These are phyloP conservation scores for Dothistroma pini DNA, from an alignment of 2,329 filamentous ascomycete genomes.

Conservation along the genomic window DNA sequence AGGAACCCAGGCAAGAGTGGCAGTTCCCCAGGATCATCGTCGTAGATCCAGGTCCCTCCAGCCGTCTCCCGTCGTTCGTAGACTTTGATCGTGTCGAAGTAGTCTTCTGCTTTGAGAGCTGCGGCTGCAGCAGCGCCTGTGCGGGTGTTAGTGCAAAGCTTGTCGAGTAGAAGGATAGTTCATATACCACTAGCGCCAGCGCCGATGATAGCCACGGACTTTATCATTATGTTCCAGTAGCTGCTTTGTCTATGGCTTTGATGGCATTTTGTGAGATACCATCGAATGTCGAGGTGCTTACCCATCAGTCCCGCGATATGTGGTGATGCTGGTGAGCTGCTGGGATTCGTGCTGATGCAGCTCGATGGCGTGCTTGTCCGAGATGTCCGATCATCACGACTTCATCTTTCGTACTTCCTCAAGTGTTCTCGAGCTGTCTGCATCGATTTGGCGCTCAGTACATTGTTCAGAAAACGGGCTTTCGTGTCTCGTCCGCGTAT, in stretches of 20 bases:
- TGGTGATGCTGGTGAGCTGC: background rate
- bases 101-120: slow-evolving; percentile 35
- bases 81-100: slow-evolving; percentile 35
- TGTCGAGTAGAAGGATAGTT: background rate
- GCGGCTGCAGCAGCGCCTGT: slow-evolving; percentile 36
- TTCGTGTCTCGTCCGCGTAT: too few relatives aligned
- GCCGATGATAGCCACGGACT: slow-evolving; percentile 31
- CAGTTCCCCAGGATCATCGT: slow-evolving; percentile 40
- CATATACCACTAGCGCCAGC: slow-evolving; percentile 25
- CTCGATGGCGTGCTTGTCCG: slow-evolving; percentile 6
- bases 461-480: background rate
- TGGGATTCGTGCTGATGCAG: slow-evolving; percentile 4
- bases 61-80: slow-evolving; percentile 36
- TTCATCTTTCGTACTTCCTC: background rate
- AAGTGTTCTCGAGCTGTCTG: background rate
- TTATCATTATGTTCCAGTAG: background rate
- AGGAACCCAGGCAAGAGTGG: slow-evolving; percentile 44
- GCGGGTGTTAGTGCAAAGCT: background rate
- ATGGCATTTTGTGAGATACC: background rate
- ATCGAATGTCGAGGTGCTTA: background rate
- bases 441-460: background rate
- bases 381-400: background rate
- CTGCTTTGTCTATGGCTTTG: background rate
- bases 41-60: slow-evolving; percentile 48
- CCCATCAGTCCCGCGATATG: background rate